These are phyloP conservation scores for Argentina anserina DNA, from an alignment of 306 rosid genomes.

Conservation along the genomic window DNA sequence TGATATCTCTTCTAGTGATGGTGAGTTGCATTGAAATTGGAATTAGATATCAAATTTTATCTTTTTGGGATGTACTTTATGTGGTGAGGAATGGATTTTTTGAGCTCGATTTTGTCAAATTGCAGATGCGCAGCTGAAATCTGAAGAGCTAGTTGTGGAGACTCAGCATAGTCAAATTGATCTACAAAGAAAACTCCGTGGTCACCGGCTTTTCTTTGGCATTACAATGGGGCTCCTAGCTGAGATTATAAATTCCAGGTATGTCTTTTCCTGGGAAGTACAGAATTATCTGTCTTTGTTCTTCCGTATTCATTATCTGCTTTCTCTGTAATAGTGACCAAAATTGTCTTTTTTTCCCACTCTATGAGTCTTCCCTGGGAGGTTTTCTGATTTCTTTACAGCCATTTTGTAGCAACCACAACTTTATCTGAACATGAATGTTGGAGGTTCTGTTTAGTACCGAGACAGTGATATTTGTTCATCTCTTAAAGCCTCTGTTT, in stretches of 20 bases:
- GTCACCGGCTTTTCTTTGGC: slow-evolving; percentile 93
- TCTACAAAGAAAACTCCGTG: slow-evolving; percentile 48
- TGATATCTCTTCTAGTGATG: slow-evolving; percentile 36
- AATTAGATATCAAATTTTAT: slow-evolving; percentile 7
- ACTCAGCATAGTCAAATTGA: slow-evolving; percentile 32
- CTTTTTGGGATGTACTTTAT: neutral
- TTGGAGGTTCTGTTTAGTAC: neutral
- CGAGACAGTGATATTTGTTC: neutral
- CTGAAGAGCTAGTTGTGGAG: slow-evolving; percentile 31
- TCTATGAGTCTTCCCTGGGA: neutral
- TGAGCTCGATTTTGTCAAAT: no score
- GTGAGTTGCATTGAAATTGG: slow-evolving; percentile 40
- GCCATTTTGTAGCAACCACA: neutral
- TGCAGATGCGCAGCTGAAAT: slow-evolving; percentile 45
- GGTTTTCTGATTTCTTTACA: neutral
- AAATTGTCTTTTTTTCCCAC: neutral
- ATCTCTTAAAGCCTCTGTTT: neutral
- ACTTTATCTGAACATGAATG: neutral
- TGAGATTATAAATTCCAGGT: slow-evolving; percentile 96
- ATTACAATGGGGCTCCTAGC: slow-evolving; percentile 95
- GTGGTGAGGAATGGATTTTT: no score
- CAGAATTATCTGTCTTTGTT: neutral
- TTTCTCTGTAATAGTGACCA: neutral
- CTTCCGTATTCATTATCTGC: neutral
- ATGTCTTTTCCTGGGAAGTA: slow-evolving; percentile 15